A percentile compares a stretch with the other conserved stretches of the same genome.
phyloP scores from a whole-genome alignment of 768 basidiomycete genomes.

The Pulveroboletus sp. region DNA sequence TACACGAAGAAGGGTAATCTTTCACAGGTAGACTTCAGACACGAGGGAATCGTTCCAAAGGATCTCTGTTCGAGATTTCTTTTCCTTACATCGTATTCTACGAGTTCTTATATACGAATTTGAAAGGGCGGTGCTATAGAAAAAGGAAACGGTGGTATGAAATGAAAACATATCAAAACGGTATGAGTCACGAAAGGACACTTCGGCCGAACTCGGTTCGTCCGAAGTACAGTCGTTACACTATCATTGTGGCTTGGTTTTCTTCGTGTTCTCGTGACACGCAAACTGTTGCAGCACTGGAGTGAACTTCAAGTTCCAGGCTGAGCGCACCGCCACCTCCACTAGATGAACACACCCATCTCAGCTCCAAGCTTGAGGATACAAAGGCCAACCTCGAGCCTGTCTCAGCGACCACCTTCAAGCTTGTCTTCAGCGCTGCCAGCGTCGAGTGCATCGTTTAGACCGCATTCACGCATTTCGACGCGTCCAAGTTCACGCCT shows the following conservation, averaged over 20 bases:
- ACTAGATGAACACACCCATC: constrained; percentile 26
- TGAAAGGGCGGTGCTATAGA: no score
- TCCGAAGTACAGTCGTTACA: no score
- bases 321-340: constrained; percentile 14
- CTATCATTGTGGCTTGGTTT: no score
- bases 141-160: no score
- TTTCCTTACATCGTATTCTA: no score
- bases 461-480: constrained; percentile 34
- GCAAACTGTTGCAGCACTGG: background rate
- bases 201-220: no score
- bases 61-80: no score
- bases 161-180: no score
- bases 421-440: constrained; percentile 47
- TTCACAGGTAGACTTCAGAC: constrained; percentile 14
- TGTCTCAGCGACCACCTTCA: constrained; percentile 42
- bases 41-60: no score
- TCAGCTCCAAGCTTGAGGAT: constrained; percentile 16
- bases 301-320: background rate
- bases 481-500: constrained; percentile 41
- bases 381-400: constrained; percentile 35
- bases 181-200: no score
- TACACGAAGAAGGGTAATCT: no score
- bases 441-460: constrained; percentile 39
- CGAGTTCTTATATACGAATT: no score
- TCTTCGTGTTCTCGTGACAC: constrained; percentile 1